Evolutionary conservation across 371 early-diverging fungal species (phyloP).

Genomic region (Mucor circinelloides): DNA sequence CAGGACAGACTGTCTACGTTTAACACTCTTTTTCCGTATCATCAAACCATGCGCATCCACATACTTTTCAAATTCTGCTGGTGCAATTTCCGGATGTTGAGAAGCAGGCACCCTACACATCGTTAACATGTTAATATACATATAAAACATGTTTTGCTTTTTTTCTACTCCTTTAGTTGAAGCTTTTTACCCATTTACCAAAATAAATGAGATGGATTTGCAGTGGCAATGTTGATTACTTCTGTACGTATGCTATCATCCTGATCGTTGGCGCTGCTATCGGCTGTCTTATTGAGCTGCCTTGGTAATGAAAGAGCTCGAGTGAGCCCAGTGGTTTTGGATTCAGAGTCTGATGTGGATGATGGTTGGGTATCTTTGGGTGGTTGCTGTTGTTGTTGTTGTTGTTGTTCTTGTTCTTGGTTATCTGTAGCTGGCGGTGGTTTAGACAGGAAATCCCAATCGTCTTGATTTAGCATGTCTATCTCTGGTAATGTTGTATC

Average conservation of each 20-base stretch:
- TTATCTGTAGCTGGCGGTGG: background rate
- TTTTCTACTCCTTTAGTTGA: background rate
- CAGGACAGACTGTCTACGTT: slow-evolving; percentile 52
- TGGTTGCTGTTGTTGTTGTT: background rate
- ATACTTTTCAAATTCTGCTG: slow-evolving; percentile 59
- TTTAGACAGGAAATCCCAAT: slow-evolving; percentile 12
- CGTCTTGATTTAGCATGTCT: slow-evolving; percentile 4
- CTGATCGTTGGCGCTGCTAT: background rate
- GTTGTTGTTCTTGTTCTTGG: background rate
- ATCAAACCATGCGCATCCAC: slow-evolving; percentile 43
- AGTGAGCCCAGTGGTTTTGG: slow-evolving; percentile 24
- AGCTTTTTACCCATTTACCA: slow-evolving; percentile 38
- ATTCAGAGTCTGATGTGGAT: slow-evolving; percentile 10
- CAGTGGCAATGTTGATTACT: slow-evolving; percentile 46
- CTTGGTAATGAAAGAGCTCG: slow-evolving; percentile 33
- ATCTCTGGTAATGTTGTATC: slow-evolving; percentile 12
- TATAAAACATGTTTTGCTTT: background rate
- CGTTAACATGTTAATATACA: background rate
- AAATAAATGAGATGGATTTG: slow-evolving; percentile 53
- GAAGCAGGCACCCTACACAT: slow-evolving; percentile 62
- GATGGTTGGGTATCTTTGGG: background rate
- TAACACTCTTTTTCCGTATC: slow-evolving; percentile 29
- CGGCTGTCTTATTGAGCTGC: slow-evolving; percentile 13
- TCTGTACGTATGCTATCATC: slow-evolving; percentile 26
- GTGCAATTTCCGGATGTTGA: slow-evolving; percentile 65